Evolutionary conservation across 441 rosid species (phyloP), one percentile per base, ranked within the genome.

Genomic region (Jatropha multifida): DNA sequence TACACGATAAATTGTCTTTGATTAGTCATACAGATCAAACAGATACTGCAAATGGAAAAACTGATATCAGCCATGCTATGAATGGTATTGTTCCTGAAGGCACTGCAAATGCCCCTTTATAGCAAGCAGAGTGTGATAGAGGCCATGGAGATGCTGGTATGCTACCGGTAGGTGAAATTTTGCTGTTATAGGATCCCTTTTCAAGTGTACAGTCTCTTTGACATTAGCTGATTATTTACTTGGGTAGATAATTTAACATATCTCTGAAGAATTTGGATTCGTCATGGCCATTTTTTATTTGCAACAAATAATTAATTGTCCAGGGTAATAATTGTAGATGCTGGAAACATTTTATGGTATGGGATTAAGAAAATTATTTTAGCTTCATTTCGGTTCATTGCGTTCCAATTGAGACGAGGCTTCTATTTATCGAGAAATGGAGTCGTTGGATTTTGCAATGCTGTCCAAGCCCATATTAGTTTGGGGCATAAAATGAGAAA

Each of bases 11-110:
- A 32, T 64, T 76, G 32, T 49, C 60, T 59, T 13, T 66, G 63
- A 76, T 56, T 12, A 46, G 69, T 51, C 67, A 68, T 69, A 51
- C 42, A 32, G 67, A 20, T 51, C 58, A 74, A 71, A 67, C 71
- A 49, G 70, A 26, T 58, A 66, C 49, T 26, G 71, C 75, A 65
- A 52, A 59, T 74, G 81, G 69, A 26, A 65, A 65, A 40, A 63
- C 55, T 63, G 77, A 41, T 42, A 26, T 41, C 52, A 46, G 12
- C n/a, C n/a, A 51, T 68, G 44, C 9, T 56, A 74, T 40, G 4
- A 64, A 73, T 64, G 72, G 18, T 66, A 17, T 37, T 18, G 13
- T 46, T 46, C 62, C 52, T 4, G 65, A 55, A 68, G 58, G 58
- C 74, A 56, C 61, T 32, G 71, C 38, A 38, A 65, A 65, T 60